Evolutionary conservation across 148 eudicot species (phyloP).

Genomic region (Linanthus parryae): DNA sequence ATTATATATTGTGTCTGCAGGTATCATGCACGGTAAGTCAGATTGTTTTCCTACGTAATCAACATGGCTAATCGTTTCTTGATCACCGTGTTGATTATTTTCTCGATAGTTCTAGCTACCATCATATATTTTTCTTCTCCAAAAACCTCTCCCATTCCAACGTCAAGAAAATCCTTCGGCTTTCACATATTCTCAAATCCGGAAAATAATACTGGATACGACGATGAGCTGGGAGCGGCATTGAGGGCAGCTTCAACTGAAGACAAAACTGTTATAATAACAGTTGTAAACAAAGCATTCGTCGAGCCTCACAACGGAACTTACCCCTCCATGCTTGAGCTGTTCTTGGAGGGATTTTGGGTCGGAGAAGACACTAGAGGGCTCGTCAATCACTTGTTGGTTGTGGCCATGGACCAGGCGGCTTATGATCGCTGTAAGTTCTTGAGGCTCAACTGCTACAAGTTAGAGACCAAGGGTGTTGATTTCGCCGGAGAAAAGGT

Average conservation of each 20-base stretch:
- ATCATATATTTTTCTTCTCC: no score
- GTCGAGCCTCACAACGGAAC: constrained; percentile 14
- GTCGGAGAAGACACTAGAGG: constrained; percentile 51
- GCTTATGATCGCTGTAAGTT: constrained; percentile 59
- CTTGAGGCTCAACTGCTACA: constrained; percentile 53
- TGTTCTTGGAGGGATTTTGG: constrained; percentile 77
- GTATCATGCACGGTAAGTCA: no score
- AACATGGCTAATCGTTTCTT: no score
- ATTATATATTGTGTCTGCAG: no score
- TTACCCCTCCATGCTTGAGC: constrained; percentile 55
- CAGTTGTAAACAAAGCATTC: constrained; percentile 58
- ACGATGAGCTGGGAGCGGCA: constrained; percentile 42
- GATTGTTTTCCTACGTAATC: no score
- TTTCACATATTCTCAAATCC: no score
- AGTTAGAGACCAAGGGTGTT: constrained; percentile 43
- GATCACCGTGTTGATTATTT: no score
- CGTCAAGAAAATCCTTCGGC: no score
- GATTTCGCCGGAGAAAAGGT: constrained; percentile 46
- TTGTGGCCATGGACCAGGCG: constrained; percentile 73
- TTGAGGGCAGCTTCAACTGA: constrained; percentile 32
- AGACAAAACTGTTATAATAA: constrained; percentile 61
- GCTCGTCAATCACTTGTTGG: constrained; percentile 40
- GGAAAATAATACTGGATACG: no score
- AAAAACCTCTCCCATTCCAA: no score
- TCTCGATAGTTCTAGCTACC: no score